These are phyloP conservation scores for Phytophthora multivora DNA, from an alignment of 352 stramenopile genomes.

Conservation along the genomic window DNA sequence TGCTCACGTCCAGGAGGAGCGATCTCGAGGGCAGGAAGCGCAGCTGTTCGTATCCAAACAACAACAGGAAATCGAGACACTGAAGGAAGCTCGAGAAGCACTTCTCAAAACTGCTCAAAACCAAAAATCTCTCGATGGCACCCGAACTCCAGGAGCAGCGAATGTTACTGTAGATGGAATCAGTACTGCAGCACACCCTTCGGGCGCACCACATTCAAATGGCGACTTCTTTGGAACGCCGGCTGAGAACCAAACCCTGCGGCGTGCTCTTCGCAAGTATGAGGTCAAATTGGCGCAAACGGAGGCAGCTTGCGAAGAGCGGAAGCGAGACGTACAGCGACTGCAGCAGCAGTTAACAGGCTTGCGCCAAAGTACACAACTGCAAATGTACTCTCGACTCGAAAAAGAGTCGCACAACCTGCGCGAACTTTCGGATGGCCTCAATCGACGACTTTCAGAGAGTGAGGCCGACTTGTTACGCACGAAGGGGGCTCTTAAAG, in stretches of 20 bases:
- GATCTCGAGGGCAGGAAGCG: slow-evolving; percentile 5
- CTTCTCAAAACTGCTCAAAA: slow-evolving; percentile 11
- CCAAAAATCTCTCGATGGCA: slow-evolving; percentile 17
- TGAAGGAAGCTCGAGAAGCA: slow-evolving; percentile 23
- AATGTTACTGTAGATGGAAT: background rate
- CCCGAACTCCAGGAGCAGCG: background rate
- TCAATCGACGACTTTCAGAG: slow-evolving; percentile 35
- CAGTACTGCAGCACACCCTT: background rate
- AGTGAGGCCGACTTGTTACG: slow-evolving; percentile 60
- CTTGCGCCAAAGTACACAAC: slow-evolving; percentile 53
- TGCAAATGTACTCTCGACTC: slow-evolving; percentile 51
- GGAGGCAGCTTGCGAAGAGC: slow-evolving; percentile 47
- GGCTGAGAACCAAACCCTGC: slow-evolving; percentile 57
- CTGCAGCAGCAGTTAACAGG: slow-evolving; percentile 62
- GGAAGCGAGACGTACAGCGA: slow-evolving; percentile 42
- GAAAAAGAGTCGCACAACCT: slow-evolving; percentile 53
- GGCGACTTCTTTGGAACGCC: slow-evolving; percentile 37
- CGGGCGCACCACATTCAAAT: slow-evolving; percentile 19
- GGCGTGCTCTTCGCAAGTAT: slow-evolving; percentile 57
- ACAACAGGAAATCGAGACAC: slow-evolving; percentile 18
- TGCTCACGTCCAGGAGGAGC: slow-evolving; percentile 20
- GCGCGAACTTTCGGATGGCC: slow-evolving; percentile 34
- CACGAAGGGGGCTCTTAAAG: slow-evolving; percentile 52
- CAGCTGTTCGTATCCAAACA: slow-evolving; percentile 24
- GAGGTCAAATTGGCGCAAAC: slow-evolving; percentile 52